These are phyloP conservation scores for Verbascum thapsus DNA, from an alignment of 257 asterid genomes.

Conservation along the genomic window DNA sequence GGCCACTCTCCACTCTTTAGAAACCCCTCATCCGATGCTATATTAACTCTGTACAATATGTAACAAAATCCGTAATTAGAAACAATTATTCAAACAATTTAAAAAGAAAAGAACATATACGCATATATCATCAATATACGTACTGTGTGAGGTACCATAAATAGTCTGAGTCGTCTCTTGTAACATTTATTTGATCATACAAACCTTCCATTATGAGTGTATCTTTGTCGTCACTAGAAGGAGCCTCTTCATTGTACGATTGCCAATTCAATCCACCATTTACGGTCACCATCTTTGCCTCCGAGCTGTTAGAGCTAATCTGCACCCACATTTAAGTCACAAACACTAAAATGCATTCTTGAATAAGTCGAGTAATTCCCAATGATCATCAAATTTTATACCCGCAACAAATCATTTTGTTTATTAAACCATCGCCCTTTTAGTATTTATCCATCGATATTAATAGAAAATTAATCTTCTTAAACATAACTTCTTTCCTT, in stretches of 20 bases:
- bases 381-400: not conserved
- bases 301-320: slow-evolving; percentile 55
- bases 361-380: not conserved
- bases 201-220: slow-evolving; percentile 52
- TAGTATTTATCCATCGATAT: too few relatives aligned
- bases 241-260: slow-evolving; percentile 67
- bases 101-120: not conserved
- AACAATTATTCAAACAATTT: not conserved
- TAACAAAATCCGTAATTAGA: slow-evolving; percentile 1
- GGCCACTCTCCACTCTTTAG: slow-evolving; percentile 60
- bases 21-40: slow-evolving; percentile 71
- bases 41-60: slow-evolving; percentile 51
- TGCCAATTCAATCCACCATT: slow-evolving; percentile 61
- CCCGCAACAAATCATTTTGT: not conserved
- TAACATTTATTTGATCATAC: slow-evolving; percentile 73
- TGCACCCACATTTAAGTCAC: slow-evolving; percentile 36
- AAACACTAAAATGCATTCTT: not conserved
- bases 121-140: slow-evolving; percentile 33
- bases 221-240: slow-evolving; percentile 67
- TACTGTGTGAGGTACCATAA: slow-evolving; percentile 89
- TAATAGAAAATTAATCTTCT: too few relatives aligned
- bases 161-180: slow-evolving; percentile 86
- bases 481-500: slow-evolving; percentile 26
- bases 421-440: too few relatives aligned
- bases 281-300: slow-evolving; percentile 57